Evolutionary conservation across 306 rosid genomes (phyloP).

Genomic region (Geum urbanum): DNA sequence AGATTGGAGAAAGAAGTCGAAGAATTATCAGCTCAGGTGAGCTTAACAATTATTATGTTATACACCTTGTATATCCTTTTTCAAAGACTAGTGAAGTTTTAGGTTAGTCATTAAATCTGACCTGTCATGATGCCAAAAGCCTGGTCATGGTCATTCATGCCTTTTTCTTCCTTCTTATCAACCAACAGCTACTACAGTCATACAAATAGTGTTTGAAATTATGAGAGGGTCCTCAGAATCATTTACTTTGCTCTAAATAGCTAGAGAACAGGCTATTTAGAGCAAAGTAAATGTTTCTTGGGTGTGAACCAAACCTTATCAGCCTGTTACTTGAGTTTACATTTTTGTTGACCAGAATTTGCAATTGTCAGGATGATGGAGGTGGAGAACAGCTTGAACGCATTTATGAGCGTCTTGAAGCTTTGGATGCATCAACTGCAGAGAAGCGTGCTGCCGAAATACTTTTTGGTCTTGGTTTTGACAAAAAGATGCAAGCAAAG

Average conservation of each 20-base stretch:
- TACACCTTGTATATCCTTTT: not conserved
- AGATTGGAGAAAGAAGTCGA: conserved; percentile 88
- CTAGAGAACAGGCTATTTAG: not conserved
- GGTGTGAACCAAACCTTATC: not conserved
- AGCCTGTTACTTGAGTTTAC: not conserved
- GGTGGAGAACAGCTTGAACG: conserved; percentile 94
- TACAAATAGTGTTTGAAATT: not conserved
- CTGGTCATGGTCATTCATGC: not conserved
- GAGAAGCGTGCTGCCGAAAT: conserved; percentile 99
- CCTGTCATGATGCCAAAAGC: too few relatives aligned
- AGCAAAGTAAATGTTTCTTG: not conserved
- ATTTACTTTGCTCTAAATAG: too few relatives aligned
- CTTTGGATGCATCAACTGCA: conserved; percentile 91
- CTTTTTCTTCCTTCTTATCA: not conserved
- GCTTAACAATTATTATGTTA: conserved; percentile 8
- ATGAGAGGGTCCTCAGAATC: not conserved
- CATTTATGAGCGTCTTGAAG: conserved; percentile 83
- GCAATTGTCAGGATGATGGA: conserved; percentile 70
- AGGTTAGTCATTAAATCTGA: too few relatives aligned
- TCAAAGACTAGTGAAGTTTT: not conserved
- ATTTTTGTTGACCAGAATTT: not conserved
- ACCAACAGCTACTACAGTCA: too few relatives aligned
- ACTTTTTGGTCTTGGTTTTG: conserved; percentile 84
- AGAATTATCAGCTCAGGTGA: conserved; percentile 67
- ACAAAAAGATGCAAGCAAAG: conserved; percentile 91